A percentile compares a stretch with the other conserved stretches of the same genome.
Conservation (phyloP, 1,284 basidiomycete species). For the Nidula niveotomentosa region DNA sequence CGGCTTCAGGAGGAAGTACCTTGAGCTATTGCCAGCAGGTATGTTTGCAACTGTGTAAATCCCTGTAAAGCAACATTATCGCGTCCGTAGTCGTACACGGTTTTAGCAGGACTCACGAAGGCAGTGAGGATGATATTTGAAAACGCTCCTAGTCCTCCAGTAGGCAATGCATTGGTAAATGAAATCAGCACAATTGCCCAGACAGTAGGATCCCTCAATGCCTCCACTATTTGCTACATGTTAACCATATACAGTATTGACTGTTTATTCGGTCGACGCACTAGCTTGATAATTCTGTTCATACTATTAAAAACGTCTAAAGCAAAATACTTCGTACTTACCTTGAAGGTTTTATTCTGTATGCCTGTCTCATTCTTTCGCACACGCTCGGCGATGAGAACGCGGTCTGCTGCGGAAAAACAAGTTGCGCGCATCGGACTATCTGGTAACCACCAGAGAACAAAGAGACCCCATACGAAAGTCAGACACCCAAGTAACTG, state of each 20-base stretch:
- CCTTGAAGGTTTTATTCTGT: slow-evolving; percentile 55
- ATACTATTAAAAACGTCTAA: neutral
- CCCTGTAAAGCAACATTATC: slow-evolving; percentile 23
- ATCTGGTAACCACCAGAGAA: slow-evolving; percentile 51
- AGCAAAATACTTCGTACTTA: slow-evolving; percentile 16
- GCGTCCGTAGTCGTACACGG: too few species aligned
- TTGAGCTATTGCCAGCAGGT: slow-evolving; percentile 51
- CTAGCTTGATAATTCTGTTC: neutral
- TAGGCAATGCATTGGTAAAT: slow-evolving; percentile 53
- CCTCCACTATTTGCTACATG: slow-evolving; percentile 32
- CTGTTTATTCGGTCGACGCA: too few species aligned
- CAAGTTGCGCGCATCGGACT: slow-evolving; percentile 49
- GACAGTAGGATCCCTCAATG: slow-evolving; percentile 43
- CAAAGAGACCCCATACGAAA: slow-evolving; percentile 48
- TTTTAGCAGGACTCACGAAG: slow-evolving; percentile 28
- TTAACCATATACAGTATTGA: too few species aligned
- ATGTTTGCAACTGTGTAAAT: slow-evolving; percentile 47
- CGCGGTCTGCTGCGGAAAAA: slow-evolving; percentile 44
- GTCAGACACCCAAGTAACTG: slow-evolving; percentile 45
- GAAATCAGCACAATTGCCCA: slow-evolving; percentile 45
- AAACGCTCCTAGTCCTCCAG: slow-evolving; percentile 52
- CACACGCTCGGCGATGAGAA: slow-evolving; percentile 56
- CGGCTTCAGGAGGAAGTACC: slow-evolving; percentile 16
- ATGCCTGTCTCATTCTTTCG: slow-evolving; percentile 54
- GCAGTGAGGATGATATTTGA: slow-evolving; percentile 49